A percentile compares a stretch with the other conserved stretches of the same genome.
Conservation (phyloP, 352 stramenopile genomes). For the Phytopythium montanum region DNA sequence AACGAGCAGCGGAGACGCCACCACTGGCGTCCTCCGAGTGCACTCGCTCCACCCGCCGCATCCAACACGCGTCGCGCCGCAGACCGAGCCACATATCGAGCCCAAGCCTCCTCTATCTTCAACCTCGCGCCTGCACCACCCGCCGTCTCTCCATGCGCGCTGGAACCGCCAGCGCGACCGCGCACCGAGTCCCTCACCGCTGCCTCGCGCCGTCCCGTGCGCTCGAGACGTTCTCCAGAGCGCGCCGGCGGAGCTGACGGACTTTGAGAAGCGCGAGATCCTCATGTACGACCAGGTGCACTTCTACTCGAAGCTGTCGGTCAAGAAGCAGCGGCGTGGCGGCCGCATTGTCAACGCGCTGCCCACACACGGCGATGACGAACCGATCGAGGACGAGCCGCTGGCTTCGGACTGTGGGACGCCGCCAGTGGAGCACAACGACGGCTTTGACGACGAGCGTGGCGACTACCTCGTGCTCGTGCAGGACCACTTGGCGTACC, state of each 20-base stretch:
- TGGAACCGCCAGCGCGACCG: conserved; percentile 7
- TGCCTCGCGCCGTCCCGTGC: conserved; percentile 6
- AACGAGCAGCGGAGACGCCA: background rate
- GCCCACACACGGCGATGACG: conserved; percentile 19
- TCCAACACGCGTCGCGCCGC: background rate
- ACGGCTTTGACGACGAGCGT: conserved; percentile 95
- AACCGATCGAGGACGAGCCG: conserved; percentile 7
- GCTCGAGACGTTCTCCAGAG: conserved; percentile 2
- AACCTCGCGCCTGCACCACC: conserved; percentile 8
- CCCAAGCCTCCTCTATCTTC: background rate
- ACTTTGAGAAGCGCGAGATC: conserved; percentile 51
- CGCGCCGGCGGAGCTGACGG: conserved; percentile 28
- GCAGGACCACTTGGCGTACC: conserved; percentile 92
- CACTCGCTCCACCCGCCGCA: background rate
- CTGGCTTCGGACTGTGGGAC: background rate
- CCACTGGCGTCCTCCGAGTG: background rate
- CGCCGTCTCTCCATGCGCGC: conserved; percentile 6
- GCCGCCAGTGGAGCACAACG: conserved; percentile 64
- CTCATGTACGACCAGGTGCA: conserved; percentile 39
- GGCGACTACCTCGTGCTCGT: conserved; percentile 96
- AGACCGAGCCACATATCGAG: background rate
- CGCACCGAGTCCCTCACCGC: conserved; percentile 8
- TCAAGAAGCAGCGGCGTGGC: conserved; percentile 30
- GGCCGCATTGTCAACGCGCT: conserved; percentile 27
- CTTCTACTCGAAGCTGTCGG: conserved; percentile 35